A percentile compares a stretch with the other conserved stretches of the same genome.
phyloP scores from a whole-genome alignment of 768 basidiomycete genomes.

The Suillus hirtellus region DNA sequence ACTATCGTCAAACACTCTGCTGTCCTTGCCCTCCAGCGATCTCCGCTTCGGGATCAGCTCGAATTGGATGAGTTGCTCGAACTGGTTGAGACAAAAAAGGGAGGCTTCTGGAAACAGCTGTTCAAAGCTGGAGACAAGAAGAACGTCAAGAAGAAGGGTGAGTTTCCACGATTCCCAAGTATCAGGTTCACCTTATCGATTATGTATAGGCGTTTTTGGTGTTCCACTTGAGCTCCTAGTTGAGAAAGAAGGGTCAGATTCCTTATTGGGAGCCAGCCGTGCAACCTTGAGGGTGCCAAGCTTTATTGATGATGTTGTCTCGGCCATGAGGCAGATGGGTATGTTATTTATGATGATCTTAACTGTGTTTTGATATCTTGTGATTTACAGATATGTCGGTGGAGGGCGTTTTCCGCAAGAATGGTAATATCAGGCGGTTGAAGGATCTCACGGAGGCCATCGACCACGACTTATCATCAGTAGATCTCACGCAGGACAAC shows the following conservation, averaged over 20 bases:
- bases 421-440: conserved; percentile 93
- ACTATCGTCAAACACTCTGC: conserved; percentile 93
- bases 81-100: conserved; percentile 89
- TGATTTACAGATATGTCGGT: conserved; percentile 86
- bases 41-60: conserved; percentile 76
- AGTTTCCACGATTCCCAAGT: conserved; percentile 20
- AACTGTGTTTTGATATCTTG: conserved; percentile 10
- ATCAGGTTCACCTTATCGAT: conserved; percentile 15
- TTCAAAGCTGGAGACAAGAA: conserved; percentile 93
- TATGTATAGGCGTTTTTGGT: conserved; percentile 78
- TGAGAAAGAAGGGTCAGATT: conserved; percentile 95
- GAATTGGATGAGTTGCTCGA: conserved; percentile 94
- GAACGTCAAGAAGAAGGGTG: conserved; percentile 85
- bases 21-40: conserved; percentile 74
- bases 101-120: conserved; percentile 92
- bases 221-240: conserved; percentile 92
- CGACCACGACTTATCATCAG: conserved; percentile 89
- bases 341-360: conserved; percentile 25
- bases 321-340: conserved; percentile 99
- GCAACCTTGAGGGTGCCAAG: conserved; percentile 87
- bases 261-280: conserved; percentile 84
- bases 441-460: conserved; percentile 90
- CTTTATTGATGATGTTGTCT: conserved; percentile 97
- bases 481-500: conserved; percentile 92
- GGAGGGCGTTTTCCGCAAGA: conserved; percentile 98